Evolutionary conservation across 768 basidiomycete species (phyloP), one percentile per base, ranked within the genome.

Genomic region (Scleroderma bovista): DNA sequence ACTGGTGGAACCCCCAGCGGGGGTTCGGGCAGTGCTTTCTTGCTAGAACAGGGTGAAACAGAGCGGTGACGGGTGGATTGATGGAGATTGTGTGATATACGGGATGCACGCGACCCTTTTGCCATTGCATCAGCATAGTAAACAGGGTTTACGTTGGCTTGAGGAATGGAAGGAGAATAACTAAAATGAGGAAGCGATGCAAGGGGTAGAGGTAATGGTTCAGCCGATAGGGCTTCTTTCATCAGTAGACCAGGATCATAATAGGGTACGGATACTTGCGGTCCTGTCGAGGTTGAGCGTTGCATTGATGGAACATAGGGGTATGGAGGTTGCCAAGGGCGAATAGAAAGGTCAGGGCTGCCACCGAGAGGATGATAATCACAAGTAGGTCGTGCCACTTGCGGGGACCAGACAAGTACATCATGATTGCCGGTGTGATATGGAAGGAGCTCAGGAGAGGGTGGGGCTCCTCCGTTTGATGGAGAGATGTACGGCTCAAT

Each of bases 1-100:
- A 33, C 40, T 37, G 8, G 48, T 2, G 37, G 54, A 37, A 38
- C 44, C 32, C 29, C 46, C 19, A 16, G n/a, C 50, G 44, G 53
- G 44, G 60, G 41, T 13, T 49, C 57, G 26, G 73, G 68, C 34
- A 75, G 38, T 32, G 76, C 75, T 58, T 76, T 78, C 22, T 77
- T 72, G 56, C 80, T 82, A 11, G 82, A 76, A 43, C 67, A 73
- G 6, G 76, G 86, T 22, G 86, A 88, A 20, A 79, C 78, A 0
- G 83, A 81, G 22, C 78, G 78, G 52, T 78, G 67, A 13, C 84
- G 72, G 22, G 79, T 80, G 13, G 77, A 74, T 38, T 74, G 62
- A 44, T 77, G 76, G 10, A 87, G 66, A 53, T 85, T 83, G 41
- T 76, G 77, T 22, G 84, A 66, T 38, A 83, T 73, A 12, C 82